Evolutionary conservation across 2,329 filamentous ascomycete genomes (phyloP).

Genomic region (Verticillium dahliae): DNA sequence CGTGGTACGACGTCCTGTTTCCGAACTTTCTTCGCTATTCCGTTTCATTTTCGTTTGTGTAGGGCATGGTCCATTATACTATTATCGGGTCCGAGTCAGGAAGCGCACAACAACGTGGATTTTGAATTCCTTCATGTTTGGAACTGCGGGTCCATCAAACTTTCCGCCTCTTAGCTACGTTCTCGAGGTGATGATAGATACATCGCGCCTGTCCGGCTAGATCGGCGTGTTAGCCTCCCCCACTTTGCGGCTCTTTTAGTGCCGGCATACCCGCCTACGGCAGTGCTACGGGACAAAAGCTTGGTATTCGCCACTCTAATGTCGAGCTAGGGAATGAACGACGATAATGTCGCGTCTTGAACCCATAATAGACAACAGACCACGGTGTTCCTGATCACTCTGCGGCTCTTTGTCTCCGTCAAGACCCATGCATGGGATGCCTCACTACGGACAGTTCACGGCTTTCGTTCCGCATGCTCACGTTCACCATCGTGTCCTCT

Average conservation of each 20-base stretch:
- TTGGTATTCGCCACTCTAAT: not conserved
- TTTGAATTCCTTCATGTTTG: too few species aligned
- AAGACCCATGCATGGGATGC: not conserved
- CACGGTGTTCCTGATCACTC: not conserved
- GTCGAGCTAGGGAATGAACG: not conserved
- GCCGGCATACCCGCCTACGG: not conserved
- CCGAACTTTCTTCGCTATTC: too few species aligned
- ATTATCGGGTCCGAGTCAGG: not conserved
- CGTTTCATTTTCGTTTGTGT: too few species aligned
- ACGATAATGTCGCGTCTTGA: not conserved
- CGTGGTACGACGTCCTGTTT: too few species aligned
- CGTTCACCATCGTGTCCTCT: not conserved
- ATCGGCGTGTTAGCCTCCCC: not conserved
- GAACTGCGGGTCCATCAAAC: not conserved
- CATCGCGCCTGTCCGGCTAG: not conserved
- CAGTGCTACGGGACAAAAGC: not conserved
- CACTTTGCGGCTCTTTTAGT: not conserved
- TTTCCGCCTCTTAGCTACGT: not conserved
- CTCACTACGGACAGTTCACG: not conserved
- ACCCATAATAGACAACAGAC: not conserved
- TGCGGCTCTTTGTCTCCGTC: not conserved
- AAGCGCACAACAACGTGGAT: too few species aligned
- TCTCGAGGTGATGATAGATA: not conserved
- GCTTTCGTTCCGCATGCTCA: not conserved
- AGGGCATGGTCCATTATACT: too few species aligned